Conservation (phyloP, 441 rosid species). For the Raphanus hybrid region DNA sequence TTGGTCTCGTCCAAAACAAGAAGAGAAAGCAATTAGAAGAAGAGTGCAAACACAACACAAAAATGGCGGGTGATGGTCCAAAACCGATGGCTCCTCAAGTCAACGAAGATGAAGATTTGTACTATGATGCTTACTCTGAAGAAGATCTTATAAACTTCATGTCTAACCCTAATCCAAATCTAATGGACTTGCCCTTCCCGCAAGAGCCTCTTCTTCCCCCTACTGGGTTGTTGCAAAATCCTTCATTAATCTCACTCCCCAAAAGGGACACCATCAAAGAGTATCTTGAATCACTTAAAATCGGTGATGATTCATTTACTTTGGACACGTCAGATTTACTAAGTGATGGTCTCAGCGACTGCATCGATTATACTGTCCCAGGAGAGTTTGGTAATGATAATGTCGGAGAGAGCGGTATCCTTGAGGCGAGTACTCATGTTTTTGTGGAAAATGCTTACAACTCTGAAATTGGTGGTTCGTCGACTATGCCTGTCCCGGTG, state of each 20-base stretch:
- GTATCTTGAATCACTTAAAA: background rate
- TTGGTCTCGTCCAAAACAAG: background rate
- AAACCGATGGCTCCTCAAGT: background rate
- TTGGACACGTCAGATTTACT: slow-evolving; percentile 17
- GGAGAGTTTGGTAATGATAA: slow-evolving; percentile 18
- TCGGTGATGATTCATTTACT: slow-evolving; percentile 13
- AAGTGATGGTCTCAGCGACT: background rate
- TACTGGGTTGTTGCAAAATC: too few species aligned
- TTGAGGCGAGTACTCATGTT: slow-evolving; percentile 7
- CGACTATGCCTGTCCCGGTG: slow-evolving; percentile 22
- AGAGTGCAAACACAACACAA: background rate
- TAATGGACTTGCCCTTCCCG: slow-evolving; percentile 32
- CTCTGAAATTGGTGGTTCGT: slow-evolving; percentile 19
- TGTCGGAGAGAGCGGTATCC: background rate
- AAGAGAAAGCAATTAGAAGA: background rate
- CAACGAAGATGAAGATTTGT: slow-evolving; percentile 14
- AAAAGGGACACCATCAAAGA: background rate
- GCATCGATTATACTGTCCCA: background rate
- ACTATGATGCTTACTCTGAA: slow-evolving; percentile 43
- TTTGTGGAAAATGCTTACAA: background rate
- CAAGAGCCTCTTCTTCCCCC: background rate
- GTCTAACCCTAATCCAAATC: slow-evolving; percentile 22
- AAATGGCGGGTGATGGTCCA: slow-evolving; percentile 25
- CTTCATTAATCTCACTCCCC: background rate
- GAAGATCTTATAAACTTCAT: slow-evolving; percentile 40